A percentile compares a stretch with the other conserved stretches of the same genome.
phyloP scores from a whole-genome alignment of 495 filamentous ascomycete genomes.

The Chaetomium cochliodes region DNA sequence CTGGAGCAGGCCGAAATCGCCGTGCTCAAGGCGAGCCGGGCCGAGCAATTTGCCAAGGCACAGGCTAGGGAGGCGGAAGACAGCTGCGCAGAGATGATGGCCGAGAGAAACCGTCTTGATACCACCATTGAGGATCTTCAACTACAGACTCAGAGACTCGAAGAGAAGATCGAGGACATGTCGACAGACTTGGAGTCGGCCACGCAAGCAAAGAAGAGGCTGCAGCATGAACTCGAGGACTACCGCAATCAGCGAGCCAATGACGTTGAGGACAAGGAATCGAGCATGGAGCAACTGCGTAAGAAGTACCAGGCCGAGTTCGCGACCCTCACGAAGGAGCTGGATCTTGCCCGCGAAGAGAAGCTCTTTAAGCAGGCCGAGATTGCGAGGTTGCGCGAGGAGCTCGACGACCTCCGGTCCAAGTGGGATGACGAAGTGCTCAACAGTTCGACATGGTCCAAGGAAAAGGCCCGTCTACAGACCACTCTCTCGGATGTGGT shows the following conservation, averaged over 20 bases:
- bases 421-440: constrained; percentile 99
- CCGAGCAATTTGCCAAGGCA: constrained; percentile 89
- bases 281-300: constrained; percentile 92
- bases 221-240: constrained; percentile 97
- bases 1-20: constrained; percentile 96
- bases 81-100: constrained; percentile 82
- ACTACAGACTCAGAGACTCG: constrained; percentile 80
- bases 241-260: constrained; percentile 93
- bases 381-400: constrained; percentile 77
- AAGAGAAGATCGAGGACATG: constrained; percentile 89
- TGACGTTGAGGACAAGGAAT: constrained; percentile 95
- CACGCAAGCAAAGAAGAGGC: constrained; percentile 85
- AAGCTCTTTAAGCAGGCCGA: constrained; percentile 60
- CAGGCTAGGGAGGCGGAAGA: constrained; percentile 90
- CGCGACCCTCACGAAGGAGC: constrained; percentile 79
- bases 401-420: constrained; percentile 88
- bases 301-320: constrained; percentile 97
- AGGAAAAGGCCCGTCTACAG: constrained; percentile 92
- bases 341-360: constrained; percentile 91
- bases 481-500: constrained; percentile 86
- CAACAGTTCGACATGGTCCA: constrained; percentile 96
- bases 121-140: constrained; percentile 85
- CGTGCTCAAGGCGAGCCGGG: constrained; percentile 85
- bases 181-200: constrained; percentile 84
- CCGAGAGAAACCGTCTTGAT: constrained; percentile 90